A percentile compares a stretch with the other conserved stretches of the same genome.
Conservation (phyloP, 148 eudicot genomes). For the Chenopodium quinoa region DNA sequence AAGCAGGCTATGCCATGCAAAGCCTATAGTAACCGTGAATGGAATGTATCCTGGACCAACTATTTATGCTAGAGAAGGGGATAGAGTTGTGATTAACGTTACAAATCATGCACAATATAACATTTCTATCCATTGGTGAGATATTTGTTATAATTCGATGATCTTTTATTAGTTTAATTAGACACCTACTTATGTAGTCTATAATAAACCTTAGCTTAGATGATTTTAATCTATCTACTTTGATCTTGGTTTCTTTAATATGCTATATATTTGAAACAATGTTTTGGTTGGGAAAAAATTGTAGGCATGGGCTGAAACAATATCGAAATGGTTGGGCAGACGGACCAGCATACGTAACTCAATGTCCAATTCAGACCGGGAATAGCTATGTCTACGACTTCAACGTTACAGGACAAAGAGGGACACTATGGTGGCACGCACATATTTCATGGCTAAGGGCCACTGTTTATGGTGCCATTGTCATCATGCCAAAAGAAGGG, state of each 20-base stretch:
- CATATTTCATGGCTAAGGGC: slow-evolving; percentile 70
- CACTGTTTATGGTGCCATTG: slow-evolving; percentile 62
- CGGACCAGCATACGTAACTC: slow-evolving; percentile 71
- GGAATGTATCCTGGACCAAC: slow-evolving; percentile 77
- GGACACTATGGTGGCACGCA: slow-evolving; percentile 79
- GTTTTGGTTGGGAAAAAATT: background rate
- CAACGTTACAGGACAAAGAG: slow-evolving; percentile 61
- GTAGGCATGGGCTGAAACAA: slow-evolving; percentile 68
- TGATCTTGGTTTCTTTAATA: too few species aligned
- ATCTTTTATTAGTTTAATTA: too few species aligned
- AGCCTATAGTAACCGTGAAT: slow-evolving; percentile 65
- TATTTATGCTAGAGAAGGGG: slow-evolving; percentile 57
- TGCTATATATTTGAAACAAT: too few species aligned
- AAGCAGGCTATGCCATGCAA: slow-evolving; percentile 61
- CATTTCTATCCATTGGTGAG: slow-evolving; percentile 62
- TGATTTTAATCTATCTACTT: too few species aligned
- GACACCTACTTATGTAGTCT: too few species aligned
- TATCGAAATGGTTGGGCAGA: slow-evolving; percentile 66
- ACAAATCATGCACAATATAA: slow-evolving; percentile 58
- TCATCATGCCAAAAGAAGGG: slow-evolving; percentile 54
- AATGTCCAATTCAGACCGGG: slow-evolving; percentile 61
- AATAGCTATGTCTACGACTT: slow-evolving; percentile 51
- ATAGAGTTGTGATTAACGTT: slow-evolving; percentile 49
- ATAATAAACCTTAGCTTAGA: too few species aligned
- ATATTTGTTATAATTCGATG: too few species aligned